Percentiles rank a stretch among this genome's conserved stretches.
These are phyloP conservation scores for Hypomontagnella submonticulosa DNA, from an alignment of 495 filamentous ascomycete species.

Conservation along the genomic window DNA sequence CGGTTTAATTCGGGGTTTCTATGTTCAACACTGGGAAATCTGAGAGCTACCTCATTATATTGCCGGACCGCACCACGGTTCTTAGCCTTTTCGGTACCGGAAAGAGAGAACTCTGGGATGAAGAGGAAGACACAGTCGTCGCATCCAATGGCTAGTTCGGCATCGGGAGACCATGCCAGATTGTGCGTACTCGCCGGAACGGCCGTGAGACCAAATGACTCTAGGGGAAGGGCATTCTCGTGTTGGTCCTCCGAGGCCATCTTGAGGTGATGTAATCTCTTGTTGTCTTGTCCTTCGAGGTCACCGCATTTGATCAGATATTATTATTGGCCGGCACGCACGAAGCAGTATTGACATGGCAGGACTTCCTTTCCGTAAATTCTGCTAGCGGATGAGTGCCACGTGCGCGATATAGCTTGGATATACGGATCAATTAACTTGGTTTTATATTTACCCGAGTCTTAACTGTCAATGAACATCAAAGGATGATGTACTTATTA, in stretches of 20 bases:
- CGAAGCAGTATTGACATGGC: conserved; percentile 6
- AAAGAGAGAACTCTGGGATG: conserved; percentile 55
- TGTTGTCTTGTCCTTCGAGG: neutral
- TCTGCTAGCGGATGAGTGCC: too few relatives aligned
- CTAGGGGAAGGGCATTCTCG: conserved; percentile 52
- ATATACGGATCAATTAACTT: too few relatives aligned
- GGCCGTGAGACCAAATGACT: conserved; percentile 55
- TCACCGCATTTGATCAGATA: conserved; percentile 1
- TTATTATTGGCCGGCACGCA: neutral
- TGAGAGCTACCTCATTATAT: conserved; percentile 43
- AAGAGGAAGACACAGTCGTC: conserved; percentile 61
- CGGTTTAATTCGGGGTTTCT: conserved; percentile 41
- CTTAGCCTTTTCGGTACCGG: conserved; percentile 4
- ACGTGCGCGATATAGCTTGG: too few relatives aligned
- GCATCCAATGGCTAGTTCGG: conserved; percentile 58
- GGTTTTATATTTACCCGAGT: too few relatives aligned
- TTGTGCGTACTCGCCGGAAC: conserved; percentile 57
- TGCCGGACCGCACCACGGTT: conserved; percentile 27
- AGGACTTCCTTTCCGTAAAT: neutral
- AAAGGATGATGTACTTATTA: too few relatives aligned
- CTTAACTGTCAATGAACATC: too few relatives aligned
- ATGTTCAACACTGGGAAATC: conserved; percentile 45
- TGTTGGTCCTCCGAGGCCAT: conserved; percentile 19
- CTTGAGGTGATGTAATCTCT: conserved; percentile 1
- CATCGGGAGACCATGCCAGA: conserved; percentile 61